These are phyloP conservation scores for Wakefieldia striispora DNA, from an alignment of 768 basidiomycete species.

Conservation along the genomic window DNA sequence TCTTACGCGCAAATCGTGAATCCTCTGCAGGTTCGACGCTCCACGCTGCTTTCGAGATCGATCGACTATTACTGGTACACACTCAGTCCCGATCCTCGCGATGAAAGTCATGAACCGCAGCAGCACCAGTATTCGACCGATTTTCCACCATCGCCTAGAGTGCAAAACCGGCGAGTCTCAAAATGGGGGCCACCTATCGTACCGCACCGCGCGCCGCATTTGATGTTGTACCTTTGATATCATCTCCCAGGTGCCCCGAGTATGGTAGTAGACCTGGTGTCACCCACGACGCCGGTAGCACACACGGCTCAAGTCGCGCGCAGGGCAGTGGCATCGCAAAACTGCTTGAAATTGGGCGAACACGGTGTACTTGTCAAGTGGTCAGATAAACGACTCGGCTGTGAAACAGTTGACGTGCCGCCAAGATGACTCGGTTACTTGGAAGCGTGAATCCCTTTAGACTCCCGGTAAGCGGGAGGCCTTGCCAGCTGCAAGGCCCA, in stretches of 20 bases:
- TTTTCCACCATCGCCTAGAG: neutral
- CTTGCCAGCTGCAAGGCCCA: no score
- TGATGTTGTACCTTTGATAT: no score
- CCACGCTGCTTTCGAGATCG: neutral
- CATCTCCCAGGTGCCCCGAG: no score
- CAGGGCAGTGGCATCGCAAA: neutral
- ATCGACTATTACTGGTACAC: neutral
- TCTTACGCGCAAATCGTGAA: no score
- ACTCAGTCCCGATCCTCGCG: no score
- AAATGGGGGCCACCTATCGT: constrained; percentile 8
- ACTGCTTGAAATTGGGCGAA: no score
- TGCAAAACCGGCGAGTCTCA: constrained; percentile 9
- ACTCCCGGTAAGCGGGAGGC: no score
- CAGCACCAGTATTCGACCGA: constrained; percentile 14
- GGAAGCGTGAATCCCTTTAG: no score
- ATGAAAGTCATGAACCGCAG: neutral
- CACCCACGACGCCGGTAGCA: neutral
- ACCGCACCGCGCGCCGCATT: constrained; percentile 1
- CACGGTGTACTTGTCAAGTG: no score
- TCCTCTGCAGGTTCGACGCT: no score
- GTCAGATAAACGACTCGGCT: no score
- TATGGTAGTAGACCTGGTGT: no score
- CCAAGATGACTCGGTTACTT: neutral
- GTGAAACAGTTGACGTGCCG: neutral
- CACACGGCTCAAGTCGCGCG: neutral